phyloP scores from a whole-genome alignment of 2,329 filamentous ascomycete genomes.

The Botrytis elliptica region DNA sequence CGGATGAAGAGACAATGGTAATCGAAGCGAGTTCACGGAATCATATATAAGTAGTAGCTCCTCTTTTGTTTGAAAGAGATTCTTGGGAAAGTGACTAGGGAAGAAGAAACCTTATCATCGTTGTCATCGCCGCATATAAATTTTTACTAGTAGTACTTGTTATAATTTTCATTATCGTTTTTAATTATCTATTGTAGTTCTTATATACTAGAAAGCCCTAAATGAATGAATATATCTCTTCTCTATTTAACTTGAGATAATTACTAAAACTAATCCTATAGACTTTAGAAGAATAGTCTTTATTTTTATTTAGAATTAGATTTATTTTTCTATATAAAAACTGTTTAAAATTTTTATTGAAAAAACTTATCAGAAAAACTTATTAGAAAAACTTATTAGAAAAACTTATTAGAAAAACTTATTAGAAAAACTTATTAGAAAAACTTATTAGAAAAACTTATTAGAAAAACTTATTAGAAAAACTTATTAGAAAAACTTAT shows the following conservation, averaged over 20 bases:
- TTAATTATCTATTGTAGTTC: rapidly evolving
- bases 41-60: rapidly evolving
- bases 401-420: too few relatives aligned
- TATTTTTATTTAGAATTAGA: too few relatives aligned
- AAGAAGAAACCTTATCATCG: rapidly evolving
- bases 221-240: not conserved
- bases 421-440: too few relatives aligned
- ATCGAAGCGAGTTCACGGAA: not conserved
- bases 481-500: too few relatives aligned
- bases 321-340: not conserved
- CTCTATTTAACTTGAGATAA: not conserved
- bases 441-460: too few relatives aligned
- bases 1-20: rapidly evolving
- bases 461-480: too few relatives aligned
- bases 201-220: rapidly evolving
- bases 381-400: too few relatives aligned
- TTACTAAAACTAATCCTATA: too few relatives aligned
- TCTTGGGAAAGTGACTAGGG: not conserved
- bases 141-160: not conserved
- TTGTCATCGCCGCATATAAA: not conserved
- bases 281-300: too few relatives aligned
- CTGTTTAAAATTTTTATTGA: too few relatives aligned
- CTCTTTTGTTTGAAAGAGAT: not conserved
- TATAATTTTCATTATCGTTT: not conserved
- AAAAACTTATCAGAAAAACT: too few relatives aligned